Base-by-base conservation (phyloP, 1,284 basidiomycete genomes). In the Irpex sp. region DNA sequence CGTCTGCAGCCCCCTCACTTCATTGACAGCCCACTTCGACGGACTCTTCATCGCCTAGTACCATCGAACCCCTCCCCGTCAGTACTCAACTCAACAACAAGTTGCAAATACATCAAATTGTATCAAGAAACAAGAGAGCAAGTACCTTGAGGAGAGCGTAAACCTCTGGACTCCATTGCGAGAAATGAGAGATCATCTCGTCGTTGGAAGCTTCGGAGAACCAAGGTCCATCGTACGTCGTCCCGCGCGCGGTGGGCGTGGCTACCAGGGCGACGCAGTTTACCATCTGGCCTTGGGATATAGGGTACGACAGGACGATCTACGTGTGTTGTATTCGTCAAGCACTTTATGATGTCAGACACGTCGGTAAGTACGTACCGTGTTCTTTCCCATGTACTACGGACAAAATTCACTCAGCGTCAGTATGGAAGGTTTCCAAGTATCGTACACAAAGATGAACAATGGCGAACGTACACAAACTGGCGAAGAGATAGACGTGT, bases 141-240 rank as follows among this genome's bases (percentile, higher is more conserved):
- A 23, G 23, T 23, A 74, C 74, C 59, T 71, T 61, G 5, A 75
- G 57, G 39, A 76, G 53, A 12, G 71, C 68, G 28, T 62, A 58
- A 0, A 74, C 73, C 51, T 74, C 72, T 3, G 71, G 68, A 56
- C 74, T 74, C 73, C 73, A 76, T 1, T 65, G 67, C 3, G 60
- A 55, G 57, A 67, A 74, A 56, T 67, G 67, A 9, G 66, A 60
- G 21, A 67, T 63, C 8, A 75, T 51, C 58, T 75, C 73, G 10
- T 68, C 58, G 8, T 57, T 56, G 14, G 66, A 56, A 53, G 68
- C 68, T 1, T 70, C 68, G 3, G 58, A 61, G 8, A 73, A 71
- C 73, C 72, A 75, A 8, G 68, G 66, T 10, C 66, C 70, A 5
- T 63, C 56, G 47, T 67, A 74, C 3, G 39, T 7, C 1, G 68